A percentile compares a stretch with the other conserved stretches of the same genome.
Conservation (phyloP, 768 basidiomycete species). For the Boletus eberwhitei region DNA sequence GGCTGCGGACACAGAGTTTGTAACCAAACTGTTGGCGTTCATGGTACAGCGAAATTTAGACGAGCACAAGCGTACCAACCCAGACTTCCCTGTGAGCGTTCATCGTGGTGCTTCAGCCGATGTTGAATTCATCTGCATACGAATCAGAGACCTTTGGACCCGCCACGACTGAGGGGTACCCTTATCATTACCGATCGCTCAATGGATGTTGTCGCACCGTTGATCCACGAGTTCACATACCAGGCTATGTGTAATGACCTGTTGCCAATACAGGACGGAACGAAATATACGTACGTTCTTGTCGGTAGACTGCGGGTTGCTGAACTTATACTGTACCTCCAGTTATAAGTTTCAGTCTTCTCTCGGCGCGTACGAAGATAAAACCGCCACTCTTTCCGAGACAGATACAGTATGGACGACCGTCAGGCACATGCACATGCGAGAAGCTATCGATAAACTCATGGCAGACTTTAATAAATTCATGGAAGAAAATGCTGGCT, state of each 20-base stretch:
- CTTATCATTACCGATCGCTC: conserved; percentile 94
- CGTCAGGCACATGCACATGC: conserved; percentile 97
- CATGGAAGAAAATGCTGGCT: conserved; percentile 90
- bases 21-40: conserved; percentile 78
- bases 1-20: conserved; percentile 68
- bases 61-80: conserved; percentile 80
- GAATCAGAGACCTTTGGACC: conserved; percentile 50
- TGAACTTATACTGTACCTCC: not conserved
- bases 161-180: conserved; percentile 67
- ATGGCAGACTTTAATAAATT: conserved; percentile 97
- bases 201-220: conserved; percentile 88
- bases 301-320: conserved; percentile 8
- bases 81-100: conserved; percentile 77
- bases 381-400: conserved; percentile 82
- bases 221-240: conserved; percentile 97
- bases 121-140: not conserved
- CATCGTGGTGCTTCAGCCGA: not conserved
- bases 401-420: conserved; percentile 87
- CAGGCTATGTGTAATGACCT: conserved; percentile 98
- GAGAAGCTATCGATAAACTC: conserved; percentile 94
- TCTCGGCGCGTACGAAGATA: conserved; percentile 81
- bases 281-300: conserved; percentile 75
- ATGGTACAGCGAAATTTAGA: conserved; percentile 83
- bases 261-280: conserved; percentile 82
- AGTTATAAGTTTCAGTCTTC: conserved; percentile 96